phyloP scores from a whole-genome alignment of 169 alveolate genomes.

The Plasmodium blacklocki region DNA sequence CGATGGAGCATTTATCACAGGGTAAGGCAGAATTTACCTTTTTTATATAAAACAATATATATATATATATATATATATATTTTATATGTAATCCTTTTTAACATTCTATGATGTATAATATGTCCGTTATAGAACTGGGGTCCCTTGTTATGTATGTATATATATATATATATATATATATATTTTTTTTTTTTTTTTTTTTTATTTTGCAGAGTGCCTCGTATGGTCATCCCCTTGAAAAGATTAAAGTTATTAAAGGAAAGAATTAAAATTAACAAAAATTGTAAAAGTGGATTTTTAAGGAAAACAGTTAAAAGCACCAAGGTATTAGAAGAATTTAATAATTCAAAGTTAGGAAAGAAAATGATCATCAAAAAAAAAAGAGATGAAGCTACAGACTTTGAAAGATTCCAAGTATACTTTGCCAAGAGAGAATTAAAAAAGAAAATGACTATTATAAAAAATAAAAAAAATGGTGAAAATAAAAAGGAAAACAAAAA shows the following conservation, averaged over 20 bases:
- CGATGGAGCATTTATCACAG: slow-evolving; percentile 92
- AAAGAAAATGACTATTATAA: slow-evolving; percentile 28
- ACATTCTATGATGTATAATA: not conserved
- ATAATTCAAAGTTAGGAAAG: slow-evolving; percentile 88
- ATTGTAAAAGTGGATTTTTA: slow-evolving; percentile 90
- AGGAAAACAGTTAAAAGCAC: slow-evolving; percentile 85
- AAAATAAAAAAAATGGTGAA: slow-evolving; percentile 8
- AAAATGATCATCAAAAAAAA: slow-evolving; percentile 83
- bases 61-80: not conserved
- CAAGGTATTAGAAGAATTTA: slow-evolving; percentile 85
- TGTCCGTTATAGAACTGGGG: slow-evolving; percentile 82
- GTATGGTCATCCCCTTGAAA: slow-evolving; percentile 92
- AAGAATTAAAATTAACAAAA: slow-evolving; percentile 90
- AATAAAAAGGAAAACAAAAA: slow-evolving; percentile 18
- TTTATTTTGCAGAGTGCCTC: slow-evolving; percentile 81
- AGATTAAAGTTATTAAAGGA: slow-evolving; percentile 91
- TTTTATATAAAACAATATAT: not conserved
- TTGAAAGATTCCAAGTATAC: slow-evolving; percentile 87
- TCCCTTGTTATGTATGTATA: not conserved
- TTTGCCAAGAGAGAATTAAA: slow-evolving; percentile 61
- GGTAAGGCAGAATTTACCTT: slow-evolving; percentile 72
- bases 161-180: slow-evolving; percentile 3
- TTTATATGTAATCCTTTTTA: not conserved
- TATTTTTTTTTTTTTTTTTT: not conserved
- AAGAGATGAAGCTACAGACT: slow-evolving; percentile 89